Evolutionary conservation across 768 basidiomycete species (phyloP), one percentile per base, ranked within the genome.

Genomic region (Kwoniella heveanensis): DNA sequence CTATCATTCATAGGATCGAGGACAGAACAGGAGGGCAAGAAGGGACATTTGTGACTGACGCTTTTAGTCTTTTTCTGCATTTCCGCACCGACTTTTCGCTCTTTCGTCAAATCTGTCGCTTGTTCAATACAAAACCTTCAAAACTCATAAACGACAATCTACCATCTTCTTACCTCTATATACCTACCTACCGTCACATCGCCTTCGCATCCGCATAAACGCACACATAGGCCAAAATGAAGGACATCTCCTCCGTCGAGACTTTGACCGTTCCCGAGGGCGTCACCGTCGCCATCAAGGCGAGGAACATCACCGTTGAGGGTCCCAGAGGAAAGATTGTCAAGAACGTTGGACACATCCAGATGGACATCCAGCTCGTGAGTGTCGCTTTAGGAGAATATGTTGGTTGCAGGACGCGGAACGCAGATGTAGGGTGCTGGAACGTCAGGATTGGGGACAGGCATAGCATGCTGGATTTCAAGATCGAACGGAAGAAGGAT

Each of bases 301-400:
- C 94, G 70, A 88, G 96, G 67, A 82, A 92, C 74, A 89, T 99
- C 80, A 88, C 86, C 64, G 94, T 99, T 73, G 88, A 86, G 69
- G 96, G 96, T 29, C 91, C 96, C 60, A 87, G 96, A 58, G 96
- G 96, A 69, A 90, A 87, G 56, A 86, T 99, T 77, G 69, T 66
- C 65, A 88, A 87, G 77, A 96, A 96, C 54, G 81, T 90, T 72
- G 90, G 71, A 64, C 81, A 80, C 70, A 78, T 81, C 63, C 73
- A 79, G 76, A 79, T 81, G 77, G 80, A 81, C 74, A 74, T 81
- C 64, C 80, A 79, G 73, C 52, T 77, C 48, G 79, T 80, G 66
- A 77, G 77, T 77, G 27, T 37, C 21, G 3, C 1, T 26, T 10
- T 44, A 44, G 9, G 39, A 19, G 17, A 44, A 44, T 17, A 44